Evolutionary conservation across 2,329 filamentous ascomycete species (phyloP).

Genomic region (Ilyonectria robusta): DNA sequence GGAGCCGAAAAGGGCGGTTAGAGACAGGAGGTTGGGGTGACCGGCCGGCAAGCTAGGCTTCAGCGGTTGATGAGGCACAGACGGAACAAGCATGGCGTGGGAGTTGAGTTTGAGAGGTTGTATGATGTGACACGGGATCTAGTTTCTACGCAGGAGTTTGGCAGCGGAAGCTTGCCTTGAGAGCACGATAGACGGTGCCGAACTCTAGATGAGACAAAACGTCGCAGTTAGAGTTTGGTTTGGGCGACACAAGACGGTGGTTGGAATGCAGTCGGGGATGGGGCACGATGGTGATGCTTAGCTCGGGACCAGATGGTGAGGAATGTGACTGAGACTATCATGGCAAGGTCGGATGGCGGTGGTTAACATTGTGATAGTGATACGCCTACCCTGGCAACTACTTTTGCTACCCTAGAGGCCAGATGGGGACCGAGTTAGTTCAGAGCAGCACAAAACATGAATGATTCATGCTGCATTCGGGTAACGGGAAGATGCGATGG

Average conservation of each 20-base stretch:
- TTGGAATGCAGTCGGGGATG: conserved; percentile 39
- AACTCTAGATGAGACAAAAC: conserved; percentile 41
- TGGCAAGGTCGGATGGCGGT: conserved; percentile 23
- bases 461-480: neutral
- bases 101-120: conserved; percentile 2
- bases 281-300: conserved; percentile 25
- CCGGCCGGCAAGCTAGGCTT: neutral
- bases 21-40: neutral
- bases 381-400: conserved; percentile 9
- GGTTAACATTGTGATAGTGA: conserved; percentile 3
- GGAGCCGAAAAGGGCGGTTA: neutral
- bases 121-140: conserved; percentile 27
- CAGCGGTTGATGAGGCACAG: conserved; percentile 1
- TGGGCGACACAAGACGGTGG: conserved; percentile 27
- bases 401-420: conserved; percentile 20
- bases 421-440: neutral
- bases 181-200: conserved; percentile 28
- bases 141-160: conserved; percentile 14
- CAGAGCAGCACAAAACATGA: neutral
- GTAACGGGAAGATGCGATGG: neutral
- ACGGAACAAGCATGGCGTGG: conserved; percentile 22
- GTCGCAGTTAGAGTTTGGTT: conserved; percentile 39
- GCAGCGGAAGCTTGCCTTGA: conserved; percentile 26
- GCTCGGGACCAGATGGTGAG: conserved; percentile 32
- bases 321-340: conserved; percentile 45